A percentile compares a stretch with the other conserved stretches of the same genome.
Evolutionary conservation across 352 stramenopile species (phyloP).

Genomic region (Thalassiosira exigua): DNA sequence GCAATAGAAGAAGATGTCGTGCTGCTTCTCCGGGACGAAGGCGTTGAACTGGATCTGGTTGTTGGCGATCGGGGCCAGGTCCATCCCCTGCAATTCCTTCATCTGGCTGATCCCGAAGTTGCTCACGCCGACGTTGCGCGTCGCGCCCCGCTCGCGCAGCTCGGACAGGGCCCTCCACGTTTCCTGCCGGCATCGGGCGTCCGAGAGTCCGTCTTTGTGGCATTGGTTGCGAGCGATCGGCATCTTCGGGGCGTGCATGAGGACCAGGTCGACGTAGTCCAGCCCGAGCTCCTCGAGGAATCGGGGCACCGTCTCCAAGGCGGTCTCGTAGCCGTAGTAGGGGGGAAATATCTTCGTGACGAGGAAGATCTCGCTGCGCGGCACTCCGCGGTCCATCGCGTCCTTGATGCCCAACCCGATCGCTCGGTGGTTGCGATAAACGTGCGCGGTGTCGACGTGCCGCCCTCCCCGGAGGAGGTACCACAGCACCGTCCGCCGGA

Average conservation of each 20-base stretch:
- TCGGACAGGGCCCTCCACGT: constrained; percentile 83
- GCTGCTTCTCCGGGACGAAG: constrained; percentile 75
- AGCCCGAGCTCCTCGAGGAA: constrained; percentile 78
- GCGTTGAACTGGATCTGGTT: constrained; percentile 89
- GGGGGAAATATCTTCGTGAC: constrained; percentile 86
- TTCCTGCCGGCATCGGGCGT: constrained; percentile 62
- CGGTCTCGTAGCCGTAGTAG: constrained; percentile 86
- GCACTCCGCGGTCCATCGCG: constrained; percentile 78
- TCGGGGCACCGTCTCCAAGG: constrained; percentile 68
- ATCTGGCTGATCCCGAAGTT: constrained; percentile 90
- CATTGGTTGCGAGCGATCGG: constrained; percentile 39
- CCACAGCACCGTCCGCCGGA: constrained; percentile 67
- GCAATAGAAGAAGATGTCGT: constrained; percentile 83
- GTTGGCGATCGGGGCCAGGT: constrained; percentile 82
- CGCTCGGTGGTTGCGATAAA: constrained; percentile 89
- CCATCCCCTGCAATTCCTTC: constrained; percentile 84
- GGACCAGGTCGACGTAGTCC: constrained; percentile 87
- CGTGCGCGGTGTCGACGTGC: constrained; percentile 89
- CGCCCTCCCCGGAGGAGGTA: constrained; percentile 87
- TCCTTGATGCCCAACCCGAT: constrained; percentile 87
- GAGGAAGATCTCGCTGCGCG: constrained; percentile 86
- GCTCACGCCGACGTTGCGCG: constrained; percentile 88
- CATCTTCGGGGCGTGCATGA: constrained; percentile 75
- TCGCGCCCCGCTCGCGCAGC: constrained; percentile 70
- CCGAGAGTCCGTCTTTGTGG: constrained; percentile 46